Evolutionary conservation across 345 rosid species (phyloP), one percentile per base, ranked within the genome.

Genomic region (Ricinus communis): DNA sequence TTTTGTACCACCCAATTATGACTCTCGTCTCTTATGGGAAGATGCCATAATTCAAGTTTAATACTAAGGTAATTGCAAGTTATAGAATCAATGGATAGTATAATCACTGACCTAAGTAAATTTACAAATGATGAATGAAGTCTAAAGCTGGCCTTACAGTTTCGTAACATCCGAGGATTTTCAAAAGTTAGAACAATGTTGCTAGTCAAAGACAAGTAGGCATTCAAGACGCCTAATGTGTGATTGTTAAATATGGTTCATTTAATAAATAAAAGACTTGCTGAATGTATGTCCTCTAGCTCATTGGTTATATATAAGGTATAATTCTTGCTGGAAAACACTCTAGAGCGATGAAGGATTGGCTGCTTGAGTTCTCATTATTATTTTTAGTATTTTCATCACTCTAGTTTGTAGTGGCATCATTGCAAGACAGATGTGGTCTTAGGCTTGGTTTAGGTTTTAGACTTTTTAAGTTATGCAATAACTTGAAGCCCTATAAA

Each of bases 141-240:
- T 78, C 19, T 80, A 90, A 76, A 95, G 84, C 50, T 92, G 99
- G 99, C 99, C 98, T 7, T 92, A 95, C 67, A 79, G 79, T 79
- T 95, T 95, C 77, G 97, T 94, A n/a, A 94, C 93, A 70, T 89
- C 97, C 4, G 88, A 87, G 77, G 96, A 95, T 77, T 92, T 84
- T 77, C 87, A 71, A 21, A 88, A 83, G 77, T 47, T 90, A 55
- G 92, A 84, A 57, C 82, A 92, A 78, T 85, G 99, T 83, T 95
- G 53, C 77, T 90, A 58, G 84, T 95, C 62, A 75, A 49, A 65
- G 98, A 95, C 68, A 87, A 89, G 97, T 89, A 75, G 24, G 49
- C 16, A 11, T 65, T 40, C 31, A 13, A 33, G 22, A 19, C 5
- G 4, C 13, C 41, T 33, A 56, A 36, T 18, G 65, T 60, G 41